phyloP scores from a whole-genome alignment of 1,284 basidiomycete species.

The Cutaneotrichosporon sp. region DNA sequence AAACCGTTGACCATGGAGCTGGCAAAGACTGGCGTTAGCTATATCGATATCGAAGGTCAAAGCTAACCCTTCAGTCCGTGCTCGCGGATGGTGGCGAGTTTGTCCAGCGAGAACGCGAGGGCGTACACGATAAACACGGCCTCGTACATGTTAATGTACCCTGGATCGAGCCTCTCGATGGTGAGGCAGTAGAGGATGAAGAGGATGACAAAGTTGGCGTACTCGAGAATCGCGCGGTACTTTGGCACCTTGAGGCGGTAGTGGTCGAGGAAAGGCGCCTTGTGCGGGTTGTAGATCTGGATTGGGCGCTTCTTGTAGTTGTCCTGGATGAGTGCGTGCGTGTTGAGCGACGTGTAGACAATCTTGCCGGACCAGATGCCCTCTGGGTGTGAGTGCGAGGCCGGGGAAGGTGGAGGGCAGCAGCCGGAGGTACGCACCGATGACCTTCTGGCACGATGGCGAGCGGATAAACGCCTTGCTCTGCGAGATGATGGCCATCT shows the following conservation, averaged over 20 bases:
- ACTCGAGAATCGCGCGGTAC: slow-evolving; percentile 85
- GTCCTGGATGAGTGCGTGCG: slow-evolving; percentile 83
- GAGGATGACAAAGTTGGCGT: slow-evolving; percentile 75
- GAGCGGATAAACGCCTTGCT: slow-evolving; percentile 85
- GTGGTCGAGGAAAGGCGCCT: slow-evolving; percentile 87
- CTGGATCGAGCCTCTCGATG: slow-evolving; percentile 68
- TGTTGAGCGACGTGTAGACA: slow-evolving; percentile 84
- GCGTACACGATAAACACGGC: slow-evolving; percentile 78
- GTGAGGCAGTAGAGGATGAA: slow-evolving; percentile 82
- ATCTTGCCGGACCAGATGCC: slow-evolving; percentile 67
- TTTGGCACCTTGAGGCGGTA: slow-evolving; percentile 91
- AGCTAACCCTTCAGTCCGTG: slow-evolving; percentile 70
- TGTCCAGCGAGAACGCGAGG: slow-evolving; percentile 83
- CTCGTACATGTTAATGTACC: slow-evolving; percentile 67
- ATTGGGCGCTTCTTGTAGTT: slow-evolving; percentile 90
- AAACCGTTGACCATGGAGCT: slow-evolving; percentile 68
- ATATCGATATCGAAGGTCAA: no score
- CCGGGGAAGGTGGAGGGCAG: no score
- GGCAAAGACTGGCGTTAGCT: slow-evolving; percentile 41
- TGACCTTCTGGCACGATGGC: slow-evolving; percentile 82
- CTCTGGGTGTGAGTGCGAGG: slow-evolving; percentile 39
- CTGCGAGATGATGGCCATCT: slow-evolving; percentile 79
- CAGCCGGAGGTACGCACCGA: slow-evolving; percentile 54
- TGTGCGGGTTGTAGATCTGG: slow-evolving; percentile 91
- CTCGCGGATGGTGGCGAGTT: slow-evolving; percentile 90